Percentiles rank a stretch among this genome's conserved stretches.
Conservation (phyloP, 2,329 filamentous ascomycete species). For the Aspergillus novofumigatus region DNA sequence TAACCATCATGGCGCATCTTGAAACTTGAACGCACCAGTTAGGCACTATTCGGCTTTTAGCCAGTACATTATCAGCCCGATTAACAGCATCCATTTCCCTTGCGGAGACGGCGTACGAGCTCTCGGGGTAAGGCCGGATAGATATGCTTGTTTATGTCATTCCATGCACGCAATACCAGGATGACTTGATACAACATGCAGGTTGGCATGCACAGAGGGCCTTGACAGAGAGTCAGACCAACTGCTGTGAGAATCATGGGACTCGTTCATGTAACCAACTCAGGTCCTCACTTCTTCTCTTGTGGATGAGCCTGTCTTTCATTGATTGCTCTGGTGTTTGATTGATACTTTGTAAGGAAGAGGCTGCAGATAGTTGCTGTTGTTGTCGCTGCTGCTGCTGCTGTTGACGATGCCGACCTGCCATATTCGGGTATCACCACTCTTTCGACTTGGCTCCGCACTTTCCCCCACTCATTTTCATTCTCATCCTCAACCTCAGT, state of each 20-base stretch:
- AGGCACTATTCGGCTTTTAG: not conserved
- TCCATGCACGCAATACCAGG: conserved; percentile 16
- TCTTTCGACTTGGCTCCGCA: not conserved
- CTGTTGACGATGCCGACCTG: not conserved
- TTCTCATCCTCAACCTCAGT: not conserved
- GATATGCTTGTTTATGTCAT: conserved; percentile 10
- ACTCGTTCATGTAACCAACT: not conserved
- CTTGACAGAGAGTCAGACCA: not conserved
- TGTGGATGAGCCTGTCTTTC: not conserved
- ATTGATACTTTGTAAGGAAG: not conserved
- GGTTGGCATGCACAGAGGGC: conserved; percentile 1
- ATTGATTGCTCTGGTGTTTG: not conserved
- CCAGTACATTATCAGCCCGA: not conserved
- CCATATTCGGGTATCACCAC: not conserved
- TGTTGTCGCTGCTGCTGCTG: not conserved
- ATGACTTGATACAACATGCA: conserved; percentile 3
- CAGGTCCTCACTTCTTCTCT: not conserved
- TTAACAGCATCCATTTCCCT: not conserved
- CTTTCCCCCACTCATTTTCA: not conserved
- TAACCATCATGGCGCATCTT: not conserved
- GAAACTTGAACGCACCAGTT: not conserved
- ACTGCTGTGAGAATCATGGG: not conserved
- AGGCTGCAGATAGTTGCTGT: not conserved
- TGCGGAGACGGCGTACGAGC: not conserved
- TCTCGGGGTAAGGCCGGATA: not conserved